These are phyloP conservation scores for Aristolochia contorta DNA, from an alignment of 164 flowering plant species.

Conservation along the genomic window DNA sequence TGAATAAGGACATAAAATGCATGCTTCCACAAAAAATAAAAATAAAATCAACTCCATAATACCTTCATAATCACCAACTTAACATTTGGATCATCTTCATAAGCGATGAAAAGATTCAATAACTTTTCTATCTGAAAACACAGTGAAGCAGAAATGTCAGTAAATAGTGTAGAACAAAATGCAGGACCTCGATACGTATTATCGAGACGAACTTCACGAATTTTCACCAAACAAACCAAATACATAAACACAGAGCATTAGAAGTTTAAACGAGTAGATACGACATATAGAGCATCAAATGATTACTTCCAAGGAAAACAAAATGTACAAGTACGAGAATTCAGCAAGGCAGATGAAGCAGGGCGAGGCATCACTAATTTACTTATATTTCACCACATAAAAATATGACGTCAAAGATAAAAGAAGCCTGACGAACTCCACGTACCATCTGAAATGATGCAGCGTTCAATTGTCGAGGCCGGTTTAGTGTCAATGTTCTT, in stretches of 20 bases:
- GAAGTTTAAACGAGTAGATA: background rate
- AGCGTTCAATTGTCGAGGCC: conserved; percentile 81
- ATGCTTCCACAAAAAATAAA: background rate
- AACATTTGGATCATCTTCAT: conserved; percentile 53
- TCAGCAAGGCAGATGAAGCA: background rate
- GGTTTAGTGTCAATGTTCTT: conserved; percentile 44
- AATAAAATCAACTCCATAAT: background rate
- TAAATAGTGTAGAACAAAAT: background rate
- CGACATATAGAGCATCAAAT: background rate
- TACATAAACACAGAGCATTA: background rate
- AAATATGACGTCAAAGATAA: background rate
- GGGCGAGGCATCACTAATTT: background rate
- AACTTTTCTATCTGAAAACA: conserved; percentile 40
- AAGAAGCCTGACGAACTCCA: background rate
- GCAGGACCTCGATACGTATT: background rate
- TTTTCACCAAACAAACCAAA: background rate
- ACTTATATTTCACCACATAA: background rate
- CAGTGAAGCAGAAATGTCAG: no score
- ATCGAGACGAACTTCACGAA: background rate
- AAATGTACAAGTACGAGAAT: no score
- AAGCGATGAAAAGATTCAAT: conserved; percentile 52
- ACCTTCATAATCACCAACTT: conserved; percentile 79
- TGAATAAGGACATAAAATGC: background rate
- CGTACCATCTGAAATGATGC: conserved; percentile 58
- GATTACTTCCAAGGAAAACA: no score